A percentile compares a stretch with the other conserved stretches of the same genome.
Conservation (phyloP, 495 filamentous ascomycete genomes). For the Durotheca rogersii region DNA sequence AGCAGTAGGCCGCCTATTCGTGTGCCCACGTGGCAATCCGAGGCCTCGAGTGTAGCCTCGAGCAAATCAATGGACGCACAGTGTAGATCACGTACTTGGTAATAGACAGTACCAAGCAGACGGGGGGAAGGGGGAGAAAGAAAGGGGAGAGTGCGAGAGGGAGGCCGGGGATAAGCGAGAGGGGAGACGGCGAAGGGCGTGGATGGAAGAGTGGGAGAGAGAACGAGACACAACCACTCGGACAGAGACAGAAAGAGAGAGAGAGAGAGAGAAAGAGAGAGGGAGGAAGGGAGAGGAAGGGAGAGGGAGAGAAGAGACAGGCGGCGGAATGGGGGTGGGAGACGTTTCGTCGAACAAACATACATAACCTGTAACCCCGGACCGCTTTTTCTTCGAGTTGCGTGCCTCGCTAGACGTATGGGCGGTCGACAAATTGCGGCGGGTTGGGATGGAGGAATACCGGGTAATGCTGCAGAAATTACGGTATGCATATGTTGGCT, state of each 20-base stretch:
- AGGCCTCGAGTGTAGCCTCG: neutral
- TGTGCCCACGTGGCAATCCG: constrained; percentile 16
- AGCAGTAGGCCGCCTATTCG: constrained; percentile 5
- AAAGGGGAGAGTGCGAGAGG: no score
- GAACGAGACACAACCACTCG: no score
- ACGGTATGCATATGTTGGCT: constrained; percentile 2
- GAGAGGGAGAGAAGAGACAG: neutral
- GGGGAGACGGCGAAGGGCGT: no score
- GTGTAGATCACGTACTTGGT: constrained; percentile 10
- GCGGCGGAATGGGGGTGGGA: neutral
- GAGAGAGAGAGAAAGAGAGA: no score
- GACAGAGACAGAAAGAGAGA: no score
- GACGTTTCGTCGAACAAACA: neutral
- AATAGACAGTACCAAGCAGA: no score
- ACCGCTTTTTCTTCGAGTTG: neutral
- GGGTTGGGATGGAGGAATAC: neutral
- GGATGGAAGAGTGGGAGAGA: no score
- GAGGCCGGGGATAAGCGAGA: no score
- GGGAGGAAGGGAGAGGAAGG: no score
- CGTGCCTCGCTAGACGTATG: neutral
- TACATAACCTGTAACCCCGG: neutral
- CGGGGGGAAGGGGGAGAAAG: no score
- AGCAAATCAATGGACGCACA: constrained; percentile 2
- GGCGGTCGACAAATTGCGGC: neutral
- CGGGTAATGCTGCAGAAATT: constrained; percentile 12